A percentile compares a stretch with the other conserved stretches of the same genome.
Evolutionary conservation across 345 rosid genomes (phyloP).

Genomic region (Syzygium aqueum): DNA sequence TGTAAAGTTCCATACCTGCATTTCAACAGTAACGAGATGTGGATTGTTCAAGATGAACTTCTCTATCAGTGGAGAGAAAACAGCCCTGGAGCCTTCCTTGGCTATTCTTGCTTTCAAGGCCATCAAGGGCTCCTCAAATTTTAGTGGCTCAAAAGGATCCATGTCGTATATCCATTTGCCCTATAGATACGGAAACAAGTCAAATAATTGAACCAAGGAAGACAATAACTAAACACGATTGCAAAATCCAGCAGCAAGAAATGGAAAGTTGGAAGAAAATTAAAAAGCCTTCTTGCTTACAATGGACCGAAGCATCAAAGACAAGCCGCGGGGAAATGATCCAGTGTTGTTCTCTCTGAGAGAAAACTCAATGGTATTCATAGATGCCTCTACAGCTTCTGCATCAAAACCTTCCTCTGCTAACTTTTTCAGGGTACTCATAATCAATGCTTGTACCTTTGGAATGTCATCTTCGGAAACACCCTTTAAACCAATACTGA

Average conservation of each 20-base stretch:
- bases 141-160: constrained; percentile 96
- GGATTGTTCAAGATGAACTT: constrained; percentile 71
- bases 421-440: constrained; percentile 59
- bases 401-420: constrained; percentile 85
- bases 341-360: constrained; percentile 96
- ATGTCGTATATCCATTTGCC: constrained; percentile 98
- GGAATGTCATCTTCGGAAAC: constrained; percentile 68
- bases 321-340: constrained; percentile 96
- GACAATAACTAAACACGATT: not conserved
- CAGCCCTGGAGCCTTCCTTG: constrained; percentile 85
- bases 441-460: constrained; percentile 71
- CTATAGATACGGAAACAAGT: constrained; percentile 14
- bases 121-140: constrained; percentile 76
- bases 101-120: constrained; percentile 76
- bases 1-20: constrained; percentile 55
- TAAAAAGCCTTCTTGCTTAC: constrained; percentile 21
- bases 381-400: constrained; percentile 94
- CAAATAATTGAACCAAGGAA: not conserved
- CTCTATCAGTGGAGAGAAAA: constrained; percentile 89
- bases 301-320: constrained; percentile 89
- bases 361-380: constrained; percentile 97
- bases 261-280: not conserved
- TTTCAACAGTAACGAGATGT: constrained; percentile 84
- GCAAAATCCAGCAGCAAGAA: not conserved
- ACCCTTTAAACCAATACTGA: constrained; percentile 87